Evolutionary conservation across 345 rosid genomes (phyloP), one percentile per base, ranked within the genome.

Genomic region (Fremontodendron californicum): DNA sequence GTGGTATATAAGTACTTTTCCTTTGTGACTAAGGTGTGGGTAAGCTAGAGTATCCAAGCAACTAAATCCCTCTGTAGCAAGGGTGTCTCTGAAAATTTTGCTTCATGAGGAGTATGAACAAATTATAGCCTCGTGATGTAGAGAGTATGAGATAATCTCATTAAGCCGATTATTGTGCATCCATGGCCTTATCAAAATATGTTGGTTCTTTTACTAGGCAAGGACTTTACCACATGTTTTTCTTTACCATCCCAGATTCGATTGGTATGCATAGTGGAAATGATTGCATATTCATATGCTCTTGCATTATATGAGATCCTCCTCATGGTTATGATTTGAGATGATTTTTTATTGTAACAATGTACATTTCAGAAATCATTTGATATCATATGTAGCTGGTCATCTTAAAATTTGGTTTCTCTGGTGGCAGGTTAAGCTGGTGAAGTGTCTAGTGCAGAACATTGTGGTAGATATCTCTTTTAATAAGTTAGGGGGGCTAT

Each of bases 391-490:
- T 74, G n/a, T 37, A 31, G 40, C 51, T 71, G 74, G 61, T 40
- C 51, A 45, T 68, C 51, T 58, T 78, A 63, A 74, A 64, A 21
- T 81, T 78, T 80, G 46, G 18, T 55, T 51, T 77, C 60, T 77
- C 52, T 58, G 75, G 60, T 84, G 67, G 80, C 92, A 96, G 98
- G 99, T 93, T 63, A 96, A 93, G 85, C 87, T 96, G 79, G 93
- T 96, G 42, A 96, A 93, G 79, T 96, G 96, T 81, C 78, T 87
- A 48, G 92, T 96, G 69, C 96, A 89, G 85, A 85, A 93, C 77
- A 91, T 96, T 18, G 89, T 91, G 31, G 91, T 96, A 63, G 99
- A 96, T 82, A 96, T 96, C 78, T 92, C 98, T 49, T 96, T 93
- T 84, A 93, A 96, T 85, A 94, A 92, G 85, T 83, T 93, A 74